Percentiles rank a stretch among this genome's conserved stretches.
Evolutionary conservation across 2,329 filamentous ascomycete species (phyloP).

Genomic region (Fusarium protoensiforme): DNA sequence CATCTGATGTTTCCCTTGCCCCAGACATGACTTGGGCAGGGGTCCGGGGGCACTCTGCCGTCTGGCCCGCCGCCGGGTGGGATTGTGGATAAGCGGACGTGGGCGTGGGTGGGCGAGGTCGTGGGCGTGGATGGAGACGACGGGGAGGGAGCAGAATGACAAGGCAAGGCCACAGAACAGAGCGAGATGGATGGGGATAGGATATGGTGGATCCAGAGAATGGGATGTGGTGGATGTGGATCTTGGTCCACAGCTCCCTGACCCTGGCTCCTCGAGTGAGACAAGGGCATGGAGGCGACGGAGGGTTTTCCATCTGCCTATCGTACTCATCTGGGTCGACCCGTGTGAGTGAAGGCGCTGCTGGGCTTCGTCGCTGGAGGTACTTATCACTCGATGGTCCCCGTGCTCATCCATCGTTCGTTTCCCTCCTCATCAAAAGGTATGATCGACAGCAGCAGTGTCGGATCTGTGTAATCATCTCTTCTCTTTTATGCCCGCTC

Average conservation of each 20-base stretch:
- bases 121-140: slow-evolving; percentile 25
- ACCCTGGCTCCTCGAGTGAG: slow-evolving; percentile 61
- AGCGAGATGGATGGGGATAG: slow-evolving; percentile 19
- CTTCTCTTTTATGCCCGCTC: slow-evolving; percentile 59
- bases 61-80: slow-evolving; percentile 42
- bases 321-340: slow-evolving; percentile 43
- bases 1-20: slow-evolving; percentile 46
- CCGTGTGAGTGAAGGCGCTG: slow-evolving; percentile 45
- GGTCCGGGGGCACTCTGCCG: slow-evolving; percentile 43
- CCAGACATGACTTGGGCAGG: slow-evolving; percentile 43
- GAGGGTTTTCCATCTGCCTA: slow-evolving; percentile 44
- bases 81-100: slow-evolving; percentile 7
- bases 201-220: slow-evolving; percentile 35
- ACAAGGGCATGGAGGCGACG: slow-evolving; percentile 57
- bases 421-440: slow-evolving; percentile 48
- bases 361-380: slow-evolving; percentile 48
- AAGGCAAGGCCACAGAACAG: neutral
- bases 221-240: slow-evolving; percentile 41
- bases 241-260: slow-evolving; percentile 43
- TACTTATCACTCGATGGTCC: slow-evolving; percentile 62
- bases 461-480: slow-evolving; percentile 58
- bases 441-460: slow-evolving; percentile 63
- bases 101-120: slow-evolving; percentile 12
- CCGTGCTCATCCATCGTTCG: slow-evolving; percentile 54
- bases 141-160: neutral